These are phyloP conservation scores for Cerrena zonata DNA, from an alignment of 1,284 basidiomycete species.

Conservation along the genomic window DNA sequence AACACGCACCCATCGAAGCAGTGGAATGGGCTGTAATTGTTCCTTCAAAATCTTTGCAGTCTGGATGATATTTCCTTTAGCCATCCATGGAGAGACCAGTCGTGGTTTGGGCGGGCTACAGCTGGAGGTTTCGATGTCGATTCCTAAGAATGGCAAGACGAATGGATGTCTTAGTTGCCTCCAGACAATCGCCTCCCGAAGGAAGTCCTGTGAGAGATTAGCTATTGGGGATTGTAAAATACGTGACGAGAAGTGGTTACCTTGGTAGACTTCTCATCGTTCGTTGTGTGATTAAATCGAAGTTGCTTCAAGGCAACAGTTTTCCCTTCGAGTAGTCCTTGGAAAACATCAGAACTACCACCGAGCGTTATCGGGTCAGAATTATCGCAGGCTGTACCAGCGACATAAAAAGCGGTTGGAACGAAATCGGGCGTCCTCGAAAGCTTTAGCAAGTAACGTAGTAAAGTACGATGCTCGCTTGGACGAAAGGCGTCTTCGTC, in stretches of 20 bases:
- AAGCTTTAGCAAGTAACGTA: background rate
- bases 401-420: background rate
- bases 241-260: background rate
- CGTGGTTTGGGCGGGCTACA: background rate
- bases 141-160: conserved; percentile 2
- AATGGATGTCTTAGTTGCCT: background rate
- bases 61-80: conserved; percentile 4
- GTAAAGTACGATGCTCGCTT: background rate
- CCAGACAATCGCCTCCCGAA: conserved; percentile 1
- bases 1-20: conserved; percentile 6
- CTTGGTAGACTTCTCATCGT: background rate
- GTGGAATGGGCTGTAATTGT: background rate
- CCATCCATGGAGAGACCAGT: conserved; percentile 11
- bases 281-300: background rate
- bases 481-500: background rate
- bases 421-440: background rate
- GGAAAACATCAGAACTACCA: conserved; percentile 3
- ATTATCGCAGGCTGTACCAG: background rate
- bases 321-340: background rate
- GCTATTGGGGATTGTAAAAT: background rate
- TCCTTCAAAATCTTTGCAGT: background rate
- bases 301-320: conserved; percentile 4
- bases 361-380: background rate
- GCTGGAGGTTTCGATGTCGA: background rate
- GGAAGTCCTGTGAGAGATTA: background rate